Conservation (phyloP, 2,329 filamentous ascomycete genomes). For the Elsinoe perseae region DNA sequence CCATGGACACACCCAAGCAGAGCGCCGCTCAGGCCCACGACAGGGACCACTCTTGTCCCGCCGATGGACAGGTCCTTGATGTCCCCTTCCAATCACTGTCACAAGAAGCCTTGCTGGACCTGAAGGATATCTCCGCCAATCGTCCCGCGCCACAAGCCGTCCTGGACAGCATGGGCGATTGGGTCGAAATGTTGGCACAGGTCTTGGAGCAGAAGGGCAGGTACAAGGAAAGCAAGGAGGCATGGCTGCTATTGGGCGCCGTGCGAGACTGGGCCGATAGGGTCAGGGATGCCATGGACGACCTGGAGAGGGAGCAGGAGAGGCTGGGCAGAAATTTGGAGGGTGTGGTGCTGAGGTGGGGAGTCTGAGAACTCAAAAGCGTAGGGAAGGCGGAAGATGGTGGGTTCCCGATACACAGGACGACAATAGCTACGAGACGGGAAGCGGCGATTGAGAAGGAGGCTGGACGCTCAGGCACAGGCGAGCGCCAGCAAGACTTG, state of each 20-base stretch:
- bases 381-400: no score
- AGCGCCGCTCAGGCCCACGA: neutral
- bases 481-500: no score
- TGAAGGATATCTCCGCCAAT: neutral
- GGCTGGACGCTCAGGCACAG: no score
- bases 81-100: neutral
- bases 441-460: no score
- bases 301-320: conserved; percentile 9
- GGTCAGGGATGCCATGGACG: neutral
- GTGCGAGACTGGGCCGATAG: neutral
- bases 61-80: neutral
- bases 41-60: neutral
- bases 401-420: no score
- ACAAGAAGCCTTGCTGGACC: no score
- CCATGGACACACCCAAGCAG: neutral
- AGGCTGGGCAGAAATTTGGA: neutral
- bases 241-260: neutral
- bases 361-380: conserved; percentile 3
- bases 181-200: conserved; percentile 6
- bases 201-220: neutral
- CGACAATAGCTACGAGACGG: no score
- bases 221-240: neutral
- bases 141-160: neutral
- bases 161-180: conserved; percentile 1
- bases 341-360: conserved; percentile 12